Evolutionary conservation across 73 alveolate species (phyloP).

Genomic region (Symbiodinium pilosum): DNA sequence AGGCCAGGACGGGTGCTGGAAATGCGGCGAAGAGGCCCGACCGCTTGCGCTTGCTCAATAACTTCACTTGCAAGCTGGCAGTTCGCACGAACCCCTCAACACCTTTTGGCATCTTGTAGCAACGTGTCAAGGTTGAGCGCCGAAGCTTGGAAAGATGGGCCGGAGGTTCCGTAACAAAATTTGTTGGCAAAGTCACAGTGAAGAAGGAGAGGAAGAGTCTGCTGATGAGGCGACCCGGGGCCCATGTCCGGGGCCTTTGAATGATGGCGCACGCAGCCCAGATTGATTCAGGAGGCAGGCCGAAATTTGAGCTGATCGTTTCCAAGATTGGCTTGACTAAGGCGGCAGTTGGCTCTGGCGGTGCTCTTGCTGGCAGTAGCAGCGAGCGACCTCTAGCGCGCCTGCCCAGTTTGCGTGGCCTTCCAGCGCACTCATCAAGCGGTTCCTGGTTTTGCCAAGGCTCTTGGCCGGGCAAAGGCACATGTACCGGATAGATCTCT

Average conservation of each 20-base stretch:
- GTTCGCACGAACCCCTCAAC: background rate
- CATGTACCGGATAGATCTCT: background rate
- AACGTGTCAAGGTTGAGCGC: background rate
- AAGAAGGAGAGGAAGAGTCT: too few relatives aligned
- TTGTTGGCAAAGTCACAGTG: too few relatives aligned
- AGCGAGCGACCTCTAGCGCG: slow-evolving; percentile 67
- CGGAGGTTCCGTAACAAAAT: background rate
- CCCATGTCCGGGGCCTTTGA: too few relatives aligned
- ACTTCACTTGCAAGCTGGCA: background rate
- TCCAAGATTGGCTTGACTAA: background rate
- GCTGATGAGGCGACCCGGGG: too few relatives aligned
- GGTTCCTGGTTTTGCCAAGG: background rate
- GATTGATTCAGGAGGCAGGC: too few relatives aligned
- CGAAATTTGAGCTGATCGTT: background rate
- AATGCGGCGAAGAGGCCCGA: background rate
- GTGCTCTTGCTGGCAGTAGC: slow-evolving; percentile 89
- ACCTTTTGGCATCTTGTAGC: too few relatives aligned
- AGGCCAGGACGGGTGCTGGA: background rate
- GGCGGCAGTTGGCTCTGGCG: slow-evolving; percentile 67
- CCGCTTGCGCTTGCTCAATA: too few relatives aligned
- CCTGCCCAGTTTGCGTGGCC: background rate
- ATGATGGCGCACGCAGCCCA: too few relatives aligned
- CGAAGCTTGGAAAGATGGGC: background rate
- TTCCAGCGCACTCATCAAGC: background rate
- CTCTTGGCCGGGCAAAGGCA: background rate